Base-by-base conservation (phyloP, 768 basidiomycete species). In the Arthromyces matolae region DNA sequence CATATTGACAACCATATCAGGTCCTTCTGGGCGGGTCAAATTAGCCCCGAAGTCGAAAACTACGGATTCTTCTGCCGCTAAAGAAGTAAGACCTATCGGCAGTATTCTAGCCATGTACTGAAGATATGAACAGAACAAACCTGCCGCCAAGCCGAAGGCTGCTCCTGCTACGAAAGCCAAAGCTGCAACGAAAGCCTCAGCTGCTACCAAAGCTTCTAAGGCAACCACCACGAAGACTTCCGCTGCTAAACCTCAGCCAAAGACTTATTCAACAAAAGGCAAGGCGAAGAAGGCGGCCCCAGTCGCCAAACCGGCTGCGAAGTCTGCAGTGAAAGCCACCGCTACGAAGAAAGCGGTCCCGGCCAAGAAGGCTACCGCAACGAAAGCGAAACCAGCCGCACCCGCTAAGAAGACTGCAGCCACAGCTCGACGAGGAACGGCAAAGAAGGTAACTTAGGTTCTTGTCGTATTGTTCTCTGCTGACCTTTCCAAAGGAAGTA, bases 21-120 rank as follows among this genome's bases (percentile, higher is more conserved):
- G 79, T 24, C 74, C 76, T 2, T 80, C 83, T 18, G 86, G 86
- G 45, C 81, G 86, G 60, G 85, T 91, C 52, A 89, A 87, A 64
- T 77, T 89, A 18, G 77, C 83, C 18, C 71, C 78, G 51, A 71
- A 75, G 64, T 50, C 64, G n/a, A 71, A 72, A 41, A 51, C 75
- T 40, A 56, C 69, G 18, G 67, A 70, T 23, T 53, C 65, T 10
- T 61, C 70, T 25, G 62, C 70, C 22, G 52, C 69, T 12, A 76
- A 78, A 59, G 73, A 72, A 59, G 71, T 75, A 46, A 45, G n/a
- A 46, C 50, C 20, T 61, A 52, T 47, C 47, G n/a, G n/a, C n/a
- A n/a, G n/a, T n/a, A n/a, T n/a, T n/a, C n/a, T n/a, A n/a, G n/a
- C n/a, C n/a, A n/a, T n/a, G n/a, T n/a, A n/a, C n/a, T n/a, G n/a